These are phyloP conservation scores for Neospora caninum DNA, from an alignment of 169 alveolate species.

Conservation along the genomic window DNA sequence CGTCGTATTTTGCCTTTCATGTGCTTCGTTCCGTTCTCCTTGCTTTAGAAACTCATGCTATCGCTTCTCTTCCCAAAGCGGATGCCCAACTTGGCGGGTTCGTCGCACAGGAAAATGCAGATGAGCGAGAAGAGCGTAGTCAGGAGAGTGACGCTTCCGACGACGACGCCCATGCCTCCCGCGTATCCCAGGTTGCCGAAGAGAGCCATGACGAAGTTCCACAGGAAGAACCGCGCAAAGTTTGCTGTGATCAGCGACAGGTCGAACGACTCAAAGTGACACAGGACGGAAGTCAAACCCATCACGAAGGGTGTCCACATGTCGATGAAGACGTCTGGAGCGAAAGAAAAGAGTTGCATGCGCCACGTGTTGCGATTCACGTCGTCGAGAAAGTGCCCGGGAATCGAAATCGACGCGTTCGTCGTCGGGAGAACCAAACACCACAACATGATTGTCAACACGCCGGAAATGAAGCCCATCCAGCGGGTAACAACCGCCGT, in stretches of 20 bases:
- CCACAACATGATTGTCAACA: slow-evolving; percentile 56
- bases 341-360: slow-evolving; percentile 65
- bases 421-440: slow-evolving; percentile 56
- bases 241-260: slow-evolving; percentile 35
- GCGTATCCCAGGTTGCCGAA: slow-evolving; percentile 68
- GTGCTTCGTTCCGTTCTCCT: too few relatives aligned
- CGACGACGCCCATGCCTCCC: slow-evolving; percentile 63
- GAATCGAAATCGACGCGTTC: slow-evolving; percentile 57
- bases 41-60: slow-evolving; percentile 24
- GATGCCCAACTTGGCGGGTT: slow-evolving; percentile 50
- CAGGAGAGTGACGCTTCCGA: slow-evolving; percentile 64
- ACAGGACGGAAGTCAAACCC: slow-evolving; percentile 62
- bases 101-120: slow-evolving; percentile 57
- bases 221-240: slow-evolving; percentile 59
- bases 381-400: slow-evolving; percentile 54
- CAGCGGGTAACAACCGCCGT: slow-evolving; percentile 56
- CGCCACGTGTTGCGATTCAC: slow-evolving; percentile 62
- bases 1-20: too few relatives aligned
- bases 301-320: slow-evolving; percentile 70
- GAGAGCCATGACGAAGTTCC: slow-evolving; percentile 65
- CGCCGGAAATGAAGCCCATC: slow-evolving; percentile 61
- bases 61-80: slow-evolving; percentile 36
- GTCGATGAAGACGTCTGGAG: slow-evolving; percentile 63
- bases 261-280: slow-evolving; percentile 70
- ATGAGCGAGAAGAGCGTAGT: slow-evolving; percentile 53